These are phyloP conservation scores for Rhizoclosmatium globosum DNA, from an alignment of 192 early-diverging fungal species.

Conservation along the genomic window DNA sequence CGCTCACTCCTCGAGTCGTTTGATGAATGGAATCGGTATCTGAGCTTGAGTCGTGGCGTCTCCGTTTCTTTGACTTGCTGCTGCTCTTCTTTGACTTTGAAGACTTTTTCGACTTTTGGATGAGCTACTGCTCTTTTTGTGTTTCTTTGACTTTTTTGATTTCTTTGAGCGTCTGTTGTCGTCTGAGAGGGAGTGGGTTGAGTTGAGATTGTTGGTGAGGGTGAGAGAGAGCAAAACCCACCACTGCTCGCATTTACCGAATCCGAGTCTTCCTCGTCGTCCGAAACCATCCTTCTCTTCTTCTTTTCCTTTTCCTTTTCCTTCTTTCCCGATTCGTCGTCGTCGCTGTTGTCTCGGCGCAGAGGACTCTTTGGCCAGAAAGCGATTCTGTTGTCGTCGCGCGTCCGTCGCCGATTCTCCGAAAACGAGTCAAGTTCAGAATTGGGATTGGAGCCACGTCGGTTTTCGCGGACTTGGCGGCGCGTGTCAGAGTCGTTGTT, in stretches of 20 bases:
- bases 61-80: slow-evolving; percentile 36
- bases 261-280: slow-evolving; percentile 14
- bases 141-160: background rate
- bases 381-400: background rate
- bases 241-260: background rate
- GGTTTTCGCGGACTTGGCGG: background rate
- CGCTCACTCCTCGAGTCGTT: slow-evolving; percentile 15
- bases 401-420: slow-evolving; percentile 1
- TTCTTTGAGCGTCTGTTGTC: background rate
- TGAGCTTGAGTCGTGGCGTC: slow-evolving; percentile 9
- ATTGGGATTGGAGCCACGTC: background rate
- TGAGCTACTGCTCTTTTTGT: slow-evolving; percentile 18
- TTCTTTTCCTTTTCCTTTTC: background rate
- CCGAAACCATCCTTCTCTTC: background rate
- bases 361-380: slow-evolving; percentile 26
- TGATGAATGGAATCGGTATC: slow-evolving; percentile 23
- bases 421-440: background rate
- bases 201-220: background rate
- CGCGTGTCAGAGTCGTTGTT: background rate
- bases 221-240: too few species aligned
- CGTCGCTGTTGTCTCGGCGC: background rate
- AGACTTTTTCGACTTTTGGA: slow-evolving; percentile 22
- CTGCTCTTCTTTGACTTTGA: slow-evolving; percentile 26
- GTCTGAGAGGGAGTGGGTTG: background rate
- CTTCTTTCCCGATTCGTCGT: background rate